Base-by-base conservation (phyloP, 495 filamentous ascomycete genomes). In the Podospora sp. region DNA sequence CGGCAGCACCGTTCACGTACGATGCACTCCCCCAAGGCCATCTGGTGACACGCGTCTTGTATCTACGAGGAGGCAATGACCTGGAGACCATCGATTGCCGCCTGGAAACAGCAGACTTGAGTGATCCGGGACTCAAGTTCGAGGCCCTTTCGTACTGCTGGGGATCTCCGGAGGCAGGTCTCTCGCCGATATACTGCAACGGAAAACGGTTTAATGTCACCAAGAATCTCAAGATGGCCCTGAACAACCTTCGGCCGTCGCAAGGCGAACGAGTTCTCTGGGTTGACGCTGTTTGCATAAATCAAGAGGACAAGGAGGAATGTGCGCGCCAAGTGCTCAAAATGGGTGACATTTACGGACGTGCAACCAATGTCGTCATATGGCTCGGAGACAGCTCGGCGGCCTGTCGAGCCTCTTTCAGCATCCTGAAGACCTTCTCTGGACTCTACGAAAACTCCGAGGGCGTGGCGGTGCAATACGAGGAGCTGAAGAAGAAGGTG, bases 261-360 rank as follows among this genome's bases (percentile, higher is more conserved):
- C 6, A 60, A 27, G 58, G 58, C 8, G 27, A 40, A 2, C 27
- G 58, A 16, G 33, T 2, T 0, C 61, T 77, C 20, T 79, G 77
- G 77, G 75, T 72, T 27, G 75, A 76, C 61, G 75, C 76, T 51
- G 60, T 78, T 29, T 78, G 75, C 51, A 74, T 76, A 49, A 75
- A 78, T 58, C 75, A 78, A 58, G 62, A 75, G 14, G 74, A 78
- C 60, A 55, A 58, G 24, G 50, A 65, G 12, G 77, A 79, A 64
- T 75, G 76, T 33, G 62, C 59, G 16, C 65, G 65, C 18, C 74
- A 79, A 53, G 72, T 79, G 0, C 29, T 36, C 0, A 60, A 59
- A 29, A 60, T 60, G 29, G 26, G 58, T 12, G 58, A 60, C 9
- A 36, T 60, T 0, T 36, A 60, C n/a, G 27, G 58, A 60, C 58